A percentile compares a stretch with the other conserved stretches of the same genome.
Conservation (phyloP, 495 filamentous ascomycete species). For the Neurospora sp. region DNA sequence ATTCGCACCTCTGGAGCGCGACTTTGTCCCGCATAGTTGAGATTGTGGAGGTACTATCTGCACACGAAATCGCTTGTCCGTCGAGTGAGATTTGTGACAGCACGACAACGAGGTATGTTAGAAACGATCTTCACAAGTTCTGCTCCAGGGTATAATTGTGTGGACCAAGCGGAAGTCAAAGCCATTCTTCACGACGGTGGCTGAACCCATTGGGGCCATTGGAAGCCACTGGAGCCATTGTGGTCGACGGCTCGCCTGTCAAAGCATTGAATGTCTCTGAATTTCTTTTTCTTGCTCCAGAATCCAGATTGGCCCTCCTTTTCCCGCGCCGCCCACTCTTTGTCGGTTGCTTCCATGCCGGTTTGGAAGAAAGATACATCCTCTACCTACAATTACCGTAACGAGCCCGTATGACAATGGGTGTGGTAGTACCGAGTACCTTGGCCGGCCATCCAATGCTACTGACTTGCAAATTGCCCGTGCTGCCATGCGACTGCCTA, state of each 20-base stretch:
- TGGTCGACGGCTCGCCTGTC: not conserved
- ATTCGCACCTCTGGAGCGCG: slow-evolving; percentile 8
- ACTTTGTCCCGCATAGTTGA: not conserved
- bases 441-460: not conserved
- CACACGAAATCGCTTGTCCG: not conserved
- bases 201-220: not conserved
- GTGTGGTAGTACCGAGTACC: not conserved
- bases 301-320: not conserved
- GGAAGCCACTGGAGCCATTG: not conserved
- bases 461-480: not conserved
- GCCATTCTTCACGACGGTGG: not conserved
- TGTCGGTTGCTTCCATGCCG: not conserved
- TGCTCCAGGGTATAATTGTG: not conserved
- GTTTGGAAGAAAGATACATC: not conserved
- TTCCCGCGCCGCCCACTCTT: not conserved
- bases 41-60: not conserved
- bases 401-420: not conserved
- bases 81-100: not conserved
- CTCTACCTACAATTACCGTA: not conserved
- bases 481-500: not conserved
- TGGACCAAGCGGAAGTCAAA: not conserved
- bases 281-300: not conserved
- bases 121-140: not conserved
- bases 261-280: not conserved
- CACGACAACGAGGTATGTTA: not conserved